Base-by-base conservation (phyloP, 1,284 basidiomycete genomes). In the Cryptococcus sp. region DNA sequence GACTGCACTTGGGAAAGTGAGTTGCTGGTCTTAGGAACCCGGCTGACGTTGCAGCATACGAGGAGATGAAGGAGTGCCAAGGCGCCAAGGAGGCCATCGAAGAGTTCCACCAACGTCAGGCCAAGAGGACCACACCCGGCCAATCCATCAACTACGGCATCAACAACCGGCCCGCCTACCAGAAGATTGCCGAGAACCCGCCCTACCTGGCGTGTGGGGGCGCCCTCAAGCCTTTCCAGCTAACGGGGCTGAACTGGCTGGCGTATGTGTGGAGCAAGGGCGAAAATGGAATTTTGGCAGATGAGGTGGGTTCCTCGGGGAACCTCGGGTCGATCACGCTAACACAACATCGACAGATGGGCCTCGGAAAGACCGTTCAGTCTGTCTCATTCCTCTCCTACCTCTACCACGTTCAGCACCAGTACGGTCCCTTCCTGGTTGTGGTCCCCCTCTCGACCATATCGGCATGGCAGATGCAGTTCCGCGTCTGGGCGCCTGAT, bases 371-470 rank as follows among this genome's bases (percentile, higher is more conserved):
- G 84, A 82, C 95, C 6, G 94, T 99, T 11, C 96, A 98, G 80
- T 96, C 93, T 0, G 95, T 98, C 20, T 80, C 93, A 0, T 97
- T 96, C 80, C 82, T 99, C 36, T 95, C 92, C 0, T 98, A 91
- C 73, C 87, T 99, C 53, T 96, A 91, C 81, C 92, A 98, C 75
- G 85, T 90, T 63, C 82, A 89, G 79, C 84, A 89, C 56, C 95
- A 98, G 76, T 97, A 91, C 73, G 96, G 96, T 0, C 96, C 96
- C 1, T 97, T 94, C 83, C 83, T 98, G 48, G 92, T 98, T 62
- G 95, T 99, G 64, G 96, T 98, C 15, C 96, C 96, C 1, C 83
- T 98, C 4, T 98, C 94, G 5, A 99, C 96, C 5, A 92, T 98
- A 67, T 93, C 93, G 2, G 93, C 96, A 16, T 99, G 96, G 96